Conservation (phyloP, 768 basidiomycete genomes). For the Dacryopinax primogenitus region DNA sequence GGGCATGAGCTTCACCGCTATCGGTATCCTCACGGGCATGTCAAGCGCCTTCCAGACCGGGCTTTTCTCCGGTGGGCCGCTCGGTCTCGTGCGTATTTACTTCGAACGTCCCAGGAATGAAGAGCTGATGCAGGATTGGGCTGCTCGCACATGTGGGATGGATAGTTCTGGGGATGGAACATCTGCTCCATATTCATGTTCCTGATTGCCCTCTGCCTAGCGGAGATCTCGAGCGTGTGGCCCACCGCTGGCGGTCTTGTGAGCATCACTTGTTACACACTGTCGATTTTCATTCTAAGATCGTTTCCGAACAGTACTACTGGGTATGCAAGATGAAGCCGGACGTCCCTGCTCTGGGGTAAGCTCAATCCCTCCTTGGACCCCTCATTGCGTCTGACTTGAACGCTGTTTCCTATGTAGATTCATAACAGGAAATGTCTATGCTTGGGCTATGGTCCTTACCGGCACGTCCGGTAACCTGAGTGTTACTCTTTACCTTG, state of each 20-base stretch:
- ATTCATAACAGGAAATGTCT: slow-evolving; percentile 40
- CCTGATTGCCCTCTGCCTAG: slow-evolving; percentile 42
- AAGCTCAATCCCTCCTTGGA: slow-evolving; percentile 29
- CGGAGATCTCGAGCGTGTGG: slow-evolving; percentile 31
- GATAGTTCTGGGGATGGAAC: slow-evolving; percentile 52
- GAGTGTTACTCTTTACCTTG: slow-evolving; percentile 43
- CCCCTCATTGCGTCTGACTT: slow-evolving; percentile 18
- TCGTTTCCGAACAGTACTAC: slow-evolving; percentile 38
- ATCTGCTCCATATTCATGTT: slow-evolving; percentile 49
- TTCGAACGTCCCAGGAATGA: background rate
- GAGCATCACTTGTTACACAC: background rate
- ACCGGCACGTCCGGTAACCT: slow-evolving; percentile 48
- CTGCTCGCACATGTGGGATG: background rate
- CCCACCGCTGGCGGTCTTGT: background rate
- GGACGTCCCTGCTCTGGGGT: slow-evolving; percentile 40
- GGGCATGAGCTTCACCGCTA: slow-evolving; percentile 48
- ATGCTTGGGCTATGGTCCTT: slow-evolving; percentile 47
- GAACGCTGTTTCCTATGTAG: slow-evolving; percentile 16
- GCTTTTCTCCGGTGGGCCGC: slow-evolving; percentile 43
- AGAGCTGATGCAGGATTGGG: background rate
- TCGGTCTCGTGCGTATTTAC: slow-evolving; percentile 28
- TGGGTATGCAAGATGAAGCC: slow-evolving; percentile 54
- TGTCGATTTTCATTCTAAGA: too few relatives aligned
- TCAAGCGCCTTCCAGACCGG: slow-evolving; percentile 46
- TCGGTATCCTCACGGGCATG: slow-evolving; percentile 49